Evolutionary conservation across 2,329 filamentous ascomycete genomes (phyloP).

Genomic region (Chalaropsis ovoidea): DNA sequence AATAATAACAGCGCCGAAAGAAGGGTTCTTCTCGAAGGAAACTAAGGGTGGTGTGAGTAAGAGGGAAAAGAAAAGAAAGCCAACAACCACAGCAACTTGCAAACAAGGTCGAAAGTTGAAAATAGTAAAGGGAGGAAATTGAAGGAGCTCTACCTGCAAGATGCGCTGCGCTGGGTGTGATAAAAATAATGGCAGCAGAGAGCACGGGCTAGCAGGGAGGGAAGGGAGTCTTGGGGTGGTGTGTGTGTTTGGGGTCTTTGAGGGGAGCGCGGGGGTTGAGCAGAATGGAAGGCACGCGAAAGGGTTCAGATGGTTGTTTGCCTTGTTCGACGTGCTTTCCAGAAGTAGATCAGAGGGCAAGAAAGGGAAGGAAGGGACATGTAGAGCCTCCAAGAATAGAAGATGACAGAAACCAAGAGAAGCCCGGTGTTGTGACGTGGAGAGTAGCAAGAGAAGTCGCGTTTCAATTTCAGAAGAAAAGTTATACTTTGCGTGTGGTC

Average conservation of each 20-base stretch:
- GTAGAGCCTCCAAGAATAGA: neutral
- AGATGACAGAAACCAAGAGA: neutral
- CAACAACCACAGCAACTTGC: neutral
- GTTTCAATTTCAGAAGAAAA: too few species aligned
- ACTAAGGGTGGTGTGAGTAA: neutral
- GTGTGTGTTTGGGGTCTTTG: neutral
- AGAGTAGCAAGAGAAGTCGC: neutral
- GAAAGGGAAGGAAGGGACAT: neutral
- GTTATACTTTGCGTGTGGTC: too few species aligned
- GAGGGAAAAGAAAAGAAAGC: neutral
- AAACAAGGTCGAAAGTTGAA: neutral
- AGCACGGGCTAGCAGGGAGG: slow-evolving; percentile 3
- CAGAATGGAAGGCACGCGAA: neutral
- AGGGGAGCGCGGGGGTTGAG: neutral
- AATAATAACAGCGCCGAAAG: neutral
- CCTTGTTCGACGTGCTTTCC: slow-evolving; percentile 4
- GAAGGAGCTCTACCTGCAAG: slow-evolving; percentile 5
- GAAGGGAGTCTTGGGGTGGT: neutral
- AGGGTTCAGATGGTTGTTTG: neutral
- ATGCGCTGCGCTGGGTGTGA: slow-evolving; percentile 6
- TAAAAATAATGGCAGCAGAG: slow-evolving; percentile 8
- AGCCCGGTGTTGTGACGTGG: neutral
- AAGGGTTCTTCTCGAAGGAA: neutral
- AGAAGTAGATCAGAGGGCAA: neutral
- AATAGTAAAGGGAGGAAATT: slow-evolving; percentile 15